These are phyloP conservation scores for Zymoseptoria passerinii DNA, from an alignment of 2,329 filamentous ascomycete genomes.

Conservation along the genomic window DNA sequence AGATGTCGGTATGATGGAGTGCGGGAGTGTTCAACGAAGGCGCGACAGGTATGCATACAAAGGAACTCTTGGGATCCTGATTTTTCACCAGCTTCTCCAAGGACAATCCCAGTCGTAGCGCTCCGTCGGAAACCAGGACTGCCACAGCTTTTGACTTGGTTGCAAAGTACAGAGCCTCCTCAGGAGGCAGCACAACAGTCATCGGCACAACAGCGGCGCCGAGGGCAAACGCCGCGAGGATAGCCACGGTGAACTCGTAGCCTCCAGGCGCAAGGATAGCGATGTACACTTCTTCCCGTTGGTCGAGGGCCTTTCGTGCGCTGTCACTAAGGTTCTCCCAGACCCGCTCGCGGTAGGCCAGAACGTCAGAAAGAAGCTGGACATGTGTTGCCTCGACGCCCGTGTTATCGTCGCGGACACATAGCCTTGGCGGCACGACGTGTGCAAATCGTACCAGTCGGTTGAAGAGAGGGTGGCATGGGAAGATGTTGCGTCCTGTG, in stretches of 20 bases:
- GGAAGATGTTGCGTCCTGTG: constrained; percentile 21
- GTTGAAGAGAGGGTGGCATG: constrained; percentile 32
- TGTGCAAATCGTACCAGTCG: constrained; percentile 35
- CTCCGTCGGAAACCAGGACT: constrained; percentile 32
- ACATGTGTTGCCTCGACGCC: constrained; percentile 33
- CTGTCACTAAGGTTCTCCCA: constrained; percentile 23
- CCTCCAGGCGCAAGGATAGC: constrained; percentile 39
- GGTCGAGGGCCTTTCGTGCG: constrained; percentile 25
- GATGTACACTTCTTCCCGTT: constrained; percentile 36
- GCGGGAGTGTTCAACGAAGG: constrained; percentile 27
- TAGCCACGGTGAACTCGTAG: constrained; percentile 43
- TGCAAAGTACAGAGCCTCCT: constrained; percentile 40
- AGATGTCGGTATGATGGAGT: constrained; percentile 28
- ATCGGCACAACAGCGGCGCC: constrained; percentile 43
- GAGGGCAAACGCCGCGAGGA: constrained; percentile 40
- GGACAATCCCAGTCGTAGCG: constrained; percentile 25
- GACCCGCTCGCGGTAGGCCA: constrained; percentile 35
- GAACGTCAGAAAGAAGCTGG: constrained; percentile 39
- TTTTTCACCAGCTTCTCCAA: constrained; percentile 25
- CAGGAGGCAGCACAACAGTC: constrained; percentile 34
- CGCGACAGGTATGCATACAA: constrained; percentile 32
- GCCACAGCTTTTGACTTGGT: constrained; percentile 33
- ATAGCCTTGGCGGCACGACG: constrained; percentile 28
- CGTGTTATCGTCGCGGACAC: constrained; percentile 34
- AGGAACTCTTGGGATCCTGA: constrained; percentile 20